Base-by-base conservation (phyloP, 2,329 filamentous ascomycete species). In the Sclerotinia borealis region DNA sequence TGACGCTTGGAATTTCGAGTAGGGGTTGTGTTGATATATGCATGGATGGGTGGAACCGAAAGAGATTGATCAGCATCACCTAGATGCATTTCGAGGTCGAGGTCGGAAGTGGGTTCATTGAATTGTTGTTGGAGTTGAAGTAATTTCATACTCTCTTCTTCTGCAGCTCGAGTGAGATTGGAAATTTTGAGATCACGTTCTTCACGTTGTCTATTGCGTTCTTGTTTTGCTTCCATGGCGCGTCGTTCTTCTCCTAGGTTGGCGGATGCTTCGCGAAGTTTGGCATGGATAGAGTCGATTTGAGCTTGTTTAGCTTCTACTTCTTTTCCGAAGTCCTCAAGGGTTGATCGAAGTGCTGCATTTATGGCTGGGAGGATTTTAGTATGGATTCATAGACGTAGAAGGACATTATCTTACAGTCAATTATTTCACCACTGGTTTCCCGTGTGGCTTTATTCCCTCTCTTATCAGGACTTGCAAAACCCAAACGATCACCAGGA, bases 281-380 rank as follows among this genome's bases (percentile, higher is more conserved):
- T 87, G 48, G 85, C 80, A 75, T 97, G 93, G 41, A 96, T 86
- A 19, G 86, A 82, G 73, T 97, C 92, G 61, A 98, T 88, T 36
- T 87, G 84, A 56, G 88, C 83, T 77, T 97, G 93, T 74, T 96
- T 96, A 50, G 88, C 82, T 70, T 88, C 89, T 67, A 96, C 85
- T 74, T 93, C 91, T 55, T 86, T 81, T 63, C 91, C 88, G 74
- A 97, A 93, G 50, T 91, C 86, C 49, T 86, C 83, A 56, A 92
- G 87, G 6, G 92, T 90, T 69, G 92, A 87, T 49, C 85, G 86
- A 27, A 99, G 82, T 55, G 96, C 86, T 68, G 91, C 88, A 49
- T 90, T 91, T 71, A 97, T 93, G 56, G 93, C 90, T 87, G 13
- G 70, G 63, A 64, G n/a, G 13, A 11, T 37, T 37, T 27, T 50